A percentile compares a stretch with the other conserved stretches of the same genome.
These are phyloP conservation scores for Yamadazyma blattariae DNA, from an alignment of 1,139 yeast species.

Conservation along the genomic window DNA sequence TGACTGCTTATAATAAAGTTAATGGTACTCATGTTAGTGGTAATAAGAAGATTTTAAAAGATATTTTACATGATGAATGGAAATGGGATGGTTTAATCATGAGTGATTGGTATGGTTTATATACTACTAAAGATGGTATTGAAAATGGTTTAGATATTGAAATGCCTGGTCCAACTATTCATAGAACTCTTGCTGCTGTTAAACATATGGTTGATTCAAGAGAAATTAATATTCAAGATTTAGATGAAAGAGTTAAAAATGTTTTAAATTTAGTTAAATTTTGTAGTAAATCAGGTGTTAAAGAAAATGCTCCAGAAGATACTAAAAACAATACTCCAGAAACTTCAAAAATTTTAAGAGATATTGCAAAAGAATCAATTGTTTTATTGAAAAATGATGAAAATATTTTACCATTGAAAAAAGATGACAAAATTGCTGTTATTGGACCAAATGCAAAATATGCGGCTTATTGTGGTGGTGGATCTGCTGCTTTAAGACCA, in stretches of 20 bases:
- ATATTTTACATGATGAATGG: slow-evolving; percentile 30
- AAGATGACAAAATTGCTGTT: slow-evolving; percentile 21
- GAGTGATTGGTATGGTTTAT: slow-evolving; percentile 62
- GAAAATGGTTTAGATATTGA: slow-evolving; percentile 56
- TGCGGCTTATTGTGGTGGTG: slow-evolving; percentile 27
- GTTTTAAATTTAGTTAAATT: slow-evolving; percentile 45
- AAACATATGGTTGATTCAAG: slow-evolving; percentile 24
- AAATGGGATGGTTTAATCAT: slow-evolving; percentile 48
- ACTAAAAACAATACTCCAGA: slow-evolving; percentile 32
- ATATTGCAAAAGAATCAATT: slow-evolving; percentile 46
- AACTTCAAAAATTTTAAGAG: slow-evolving; percentile 38
- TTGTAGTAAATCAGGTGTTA: slow-evolving; percentile 31
- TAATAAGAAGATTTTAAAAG: slow-evolving; percentile 34
- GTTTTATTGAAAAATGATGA: slow-evolving; percentile 52
- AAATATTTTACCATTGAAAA: slow-evolving; percentile 35
- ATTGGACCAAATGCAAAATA: slow-evolving; percentile 30
- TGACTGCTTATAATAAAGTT: slow-evolving; percentile 58
- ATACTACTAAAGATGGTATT: slow-evolving; percentile 41
- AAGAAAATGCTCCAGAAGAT: slow-evolving; percentile 25
- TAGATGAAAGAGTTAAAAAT: slow-evolving; percentile 41
- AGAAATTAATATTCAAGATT: slow-evolving; percentile 24
- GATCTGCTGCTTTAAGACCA: slow-evolving; percentile 27
- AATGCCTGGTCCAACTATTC: slow-evolving; percentile 58
- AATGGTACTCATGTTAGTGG: slow-evolving; percentile 55
- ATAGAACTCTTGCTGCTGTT: slow-evolving; percentile 35